phyloP scores from a whole-genome alignment of 2,329 filamentous ascomycete genomes.

The Fusarium luffae region DNA sequence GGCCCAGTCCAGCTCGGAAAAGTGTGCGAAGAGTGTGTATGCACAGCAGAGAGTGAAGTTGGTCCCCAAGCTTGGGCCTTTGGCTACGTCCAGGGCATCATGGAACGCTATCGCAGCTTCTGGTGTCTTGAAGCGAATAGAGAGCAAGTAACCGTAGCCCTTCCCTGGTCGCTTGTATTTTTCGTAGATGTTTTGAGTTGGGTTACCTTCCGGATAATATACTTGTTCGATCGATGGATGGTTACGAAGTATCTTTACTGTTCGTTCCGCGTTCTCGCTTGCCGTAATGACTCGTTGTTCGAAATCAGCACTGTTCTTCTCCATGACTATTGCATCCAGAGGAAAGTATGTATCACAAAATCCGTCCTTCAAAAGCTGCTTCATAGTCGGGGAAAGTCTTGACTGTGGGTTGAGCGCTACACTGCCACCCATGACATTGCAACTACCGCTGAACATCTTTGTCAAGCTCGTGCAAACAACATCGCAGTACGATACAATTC shows the following conservation, averaged over 20 bases:
- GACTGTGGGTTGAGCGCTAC: slow-evolving; percentile 58
- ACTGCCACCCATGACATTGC: slow-evolving; percentile 64
- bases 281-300: slow-evolving; percentile 48
- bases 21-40: slow-evolving; percentile 56
- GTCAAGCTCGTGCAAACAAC: slow-evolving; percentile 63
- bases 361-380: slow-evolving; percentile 31
- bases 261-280: slow-evolving; percentile 42
- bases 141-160: slow-evolving; percentile 64
- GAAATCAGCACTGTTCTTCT: slow-evolving; percentile 55
- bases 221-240: slow-evolving; percentile 46
- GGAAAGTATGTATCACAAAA: slow-evolving; percentile 42
- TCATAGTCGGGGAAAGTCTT: slow-evolving; percentile 48
- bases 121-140: slow-evolving; percentile 58
- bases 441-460: slow-evolving; percentile 66
- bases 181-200: slow-evolving; percentile 50
- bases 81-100: slow-evolving; percentile 58
- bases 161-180: slow-evolving; percentile 50
- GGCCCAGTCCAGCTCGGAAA: slow-evolving; percentile 51
- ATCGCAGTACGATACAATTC: slow-evolving; percentile 60
- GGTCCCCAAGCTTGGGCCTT: slow-evolving; percentile 63
- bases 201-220: slow-evolving; percentile 55
- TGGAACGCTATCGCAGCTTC: slow-evolving; percentile 58
- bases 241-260: slow-evolving; percentile 43
- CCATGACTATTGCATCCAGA: slow-evolving; percentile 47
- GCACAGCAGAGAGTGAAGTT: slow-evolving; percentile 58